A percentile compares a stretch with the other conserved stretches of the same genome.
Conservation (phyloP, 345 rosid genomes). For the Boechera stricta region DNA sequence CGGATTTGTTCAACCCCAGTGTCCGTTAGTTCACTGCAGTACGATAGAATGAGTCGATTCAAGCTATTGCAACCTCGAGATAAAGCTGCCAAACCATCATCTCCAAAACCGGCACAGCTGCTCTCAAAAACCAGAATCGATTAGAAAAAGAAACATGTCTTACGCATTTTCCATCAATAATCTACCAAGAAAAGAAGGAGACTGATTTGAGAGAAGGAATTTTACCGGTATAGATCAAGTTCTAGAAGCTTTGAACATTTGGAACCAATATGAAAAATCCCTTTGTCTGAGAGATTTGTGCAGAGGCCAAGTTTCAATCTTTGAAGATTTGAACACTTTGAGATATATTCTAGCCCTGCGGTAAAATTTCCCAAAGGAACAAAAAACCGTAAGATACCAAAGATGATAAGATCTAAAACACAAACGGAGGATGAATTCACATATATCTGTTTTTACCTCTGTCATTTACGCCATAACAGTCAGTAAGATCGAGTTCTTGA, state of each 20-base stretch:
- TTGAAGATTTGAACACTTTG: constrained; percentile 66
- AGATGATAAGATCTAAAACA: constrained; percentile 1
- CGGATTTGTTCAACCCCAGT: constrained; percentile 63
- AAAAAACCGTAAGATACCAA: neutral
- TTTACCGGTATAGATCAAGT: constrained; percentile 90
- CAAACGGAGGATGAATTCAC: neutral
- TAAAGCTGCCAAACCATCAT: constrained; percentile 76
- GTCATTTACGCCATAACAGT: constrained; percentile 73
- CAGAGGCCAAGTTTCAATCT: constrained; percentile 84
- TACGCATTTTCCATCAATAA: neutral
- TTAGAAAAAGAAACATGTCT: constrained; percentile 13
- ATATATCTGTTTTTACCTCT: constrained; percentile 51
- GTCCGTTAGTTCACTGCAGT: constrained; percentile 70
- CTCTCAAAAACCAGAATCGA: constrained; percentile 28
- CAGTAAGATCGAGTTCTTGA: constrained; percentile 90
- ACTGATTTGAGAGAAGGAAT: neutral
- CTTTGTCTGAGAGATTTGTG: constrained; percentile 69
- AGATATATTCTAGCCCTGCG: constrained; percentile 78
- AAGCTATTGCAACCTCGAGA: constrained; percentile 79
- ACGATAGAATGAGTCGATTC: constrained; percentile 75
- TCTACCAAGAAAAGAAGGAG: neutral
- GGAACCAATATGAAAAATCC: constrained; percentile 64
- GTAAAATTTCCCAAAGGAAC: constrained; percentile 17
- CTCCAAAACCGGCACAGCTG: constrained; percentile 74
- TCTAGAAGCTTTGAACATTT: constrained; percentile 68